Evolutionary conservation across 164 flowering plant species (phyloP), one percentile per base, ranked within the genome.

Genomic region (Vitis rupestris): DNA sequence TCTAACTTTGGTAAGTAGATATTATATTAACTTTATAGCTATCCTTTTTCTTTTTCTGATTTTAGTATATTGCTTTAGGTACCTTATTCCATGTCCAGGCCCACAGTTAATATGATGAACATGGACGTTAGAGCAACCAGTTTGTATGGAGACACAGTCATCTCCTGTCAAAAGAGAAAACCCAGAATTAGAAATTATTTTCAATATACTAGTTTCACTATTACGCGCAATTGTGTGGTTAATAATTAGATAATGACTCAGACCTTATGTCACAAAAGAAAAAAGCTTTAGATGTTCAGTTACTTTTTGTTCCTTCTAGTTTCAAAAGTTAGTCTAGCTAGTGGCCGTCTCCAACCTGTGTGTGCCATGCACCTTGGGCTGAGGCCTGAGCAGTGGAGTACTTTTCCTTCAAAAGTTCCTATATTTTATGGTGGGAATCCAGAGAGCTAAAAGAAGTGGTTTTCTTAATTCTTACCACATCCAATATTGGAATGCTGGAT

Each of bases 21-120:
- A 6, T 6, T 37, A 37, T 37, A 37, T 37, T 37, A 3, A 37
- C 44, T 37, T 37, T 37, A 37, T 37, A 3, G 44, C 44, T 6
- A 37, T 37, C 44, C 44, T 3, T 37, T 37, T 37, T 8, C 44
- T 37, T 37, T 19, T 13, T 57, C 19, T 57, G 8, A 55, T 10
- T 55, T 10, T n/a, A 11, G 3, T 55, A 55, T 65, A 23, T 48
- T 61, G 9, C 2, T 8, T 17, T 51, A 29, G 1, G 68, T 8
- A 88, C 98, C 98, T 91, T 55, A 94, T 88, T 0, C 98, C 98
- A 80, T 92, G 98, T 9, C 98, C 98, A 37, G 97, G 98, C 53
- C 97, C 97, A 74, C 98, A 92, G 53, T 82, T 82, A 19, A 90
- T 82, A 64, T 86, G 83, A 70, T 88, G 93, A n/a, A 89, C 67